Conservation (phyloP, 257 asterid species). For the Nicotiana sylvestris region DNA sequence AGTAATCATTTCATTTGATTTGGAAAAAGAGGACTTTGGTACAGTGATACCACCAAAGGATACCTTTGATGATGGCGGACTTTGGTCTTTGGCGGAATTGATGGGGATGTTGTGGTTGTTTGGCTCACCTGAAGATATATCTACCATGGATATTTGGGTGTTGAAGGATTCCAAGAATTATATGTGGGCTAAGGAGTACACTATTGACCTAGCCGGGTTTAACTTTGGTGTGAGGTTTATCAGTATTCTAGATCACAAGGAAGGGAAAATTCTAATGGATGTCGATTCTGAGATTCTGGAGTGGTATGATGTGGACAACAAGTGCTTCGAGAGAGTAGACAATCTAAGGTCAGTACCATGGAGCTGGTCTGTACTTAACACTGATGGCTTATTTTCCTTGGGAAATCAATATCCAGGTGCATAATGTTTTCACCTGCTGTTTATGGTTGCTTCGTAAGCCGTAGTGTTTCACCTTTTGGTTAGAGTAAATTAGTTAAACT, state of each 20-base stretch:
- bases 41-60: slow-evolving; percentile 46
- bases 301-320: slow-evolving; percentile 44
- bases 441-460: background rate
- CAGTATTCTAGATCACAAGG: slow-evolving; percentile 31
- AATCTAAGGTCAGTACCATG: slow-evolving; percentile 45
- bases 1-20: slow-evolving; percentile 42
- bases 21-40: slow-evolving; percentile 41
- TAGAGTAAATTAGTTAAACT: background rate
- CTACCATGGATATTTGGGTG: slow-evolving; percentile 51
- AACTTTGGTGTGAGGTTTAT: slow-evolving; percentile 26
- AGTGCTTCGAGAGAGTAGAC: slow-evolving; percentile 43
- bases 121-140: slow-evolving; percentile 29
- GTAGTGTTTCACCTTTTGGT: background rate
- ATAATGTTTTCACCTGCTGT: background rate
- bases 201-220: slow-evolving; percentile 38
- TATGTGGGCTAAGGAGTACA: slow-evolving; percentile 40
- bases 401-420: slow-evolving; percentile 26
- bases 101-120: slow-evolving; percentile 50
- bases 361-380: slow-evolving; percentile 46
- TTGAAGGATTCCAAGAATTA: slow-evolving; percentile 38
- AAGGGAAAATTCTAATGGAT: slow-evolving; percentile 47
- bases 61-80: slow-evolving; percentile 39
- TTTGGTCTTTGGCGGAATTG: slow-evolving; percentile 48
- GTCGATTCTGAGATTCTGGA: slow-evolving; percentile 49
- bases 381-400: slow-evolving; percentile 44